Percentiles rank a stretch among this genome's conserved stretches.
These are phyloP conservation scores for Cytospora piceae DNA, from an alignment of 2,329 filamentous ascomycete genomes.

Conservation along the genomic window DNA sequence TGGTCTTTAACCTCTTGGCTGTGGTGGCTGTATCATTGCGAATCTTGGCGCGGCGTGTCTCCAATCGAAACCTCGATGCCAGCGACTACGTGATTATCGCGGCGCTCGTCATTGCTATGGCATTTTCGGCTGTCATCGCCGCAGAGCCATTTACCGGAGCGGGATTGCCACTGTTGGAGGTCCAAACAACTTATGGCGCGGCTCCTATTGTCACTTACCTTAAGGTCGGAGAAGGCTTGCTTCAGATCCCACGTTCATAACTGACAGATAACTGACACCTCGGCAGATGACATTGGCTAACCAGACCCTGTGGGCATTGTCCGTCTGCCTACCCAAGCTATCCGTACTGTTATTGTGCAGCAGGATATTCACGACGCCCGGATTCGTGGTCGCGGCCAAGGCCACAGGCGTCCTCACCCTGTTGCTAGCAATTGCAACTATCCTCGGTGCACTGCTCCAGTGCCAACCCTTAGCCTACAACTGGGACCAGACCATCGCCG, in stretches of 20 bases:
- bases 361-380: slow-evolving; percentile 37
- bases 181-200: slow-evolving; percentile 28
- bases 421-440: slow-evolving; percentile 36
- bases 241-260: not conserved
- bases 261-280: slow-evolving; percentile 10
- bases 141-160: slow-evolving; percentile 33
- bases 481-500: slow-evolving; percentile 41
- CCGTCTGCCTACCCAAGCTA: slow-evolving; percentile 37
- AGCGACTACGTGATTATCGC: slow-evolving; percentile 36
- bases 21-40: slow-evolving; percentile 32
- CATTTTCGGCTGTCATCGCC: slow-evolving; percentile 30
- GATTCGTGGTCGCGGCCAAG: slow-evolving; percentile 34
- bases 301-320: slow-evolving; percentile 40
- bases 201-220: slow-evolving; percentile 28
- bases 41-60: slow-evolving; percentile 34
- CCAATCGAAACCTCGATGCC: slow-evolving; percentile 33
- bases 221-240: slow-evolving; percentile 6
- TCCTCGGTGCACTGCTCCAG: slow-evolving; percentile 40
- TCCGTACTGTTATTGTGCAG: slow-evolving; percentile 39
- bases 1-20: slow-evolving; percentile 33
- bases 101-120: slow-evolving; percentile 28
- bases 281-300: slow-evolving; percentile 29
- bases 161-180: slow-evolving; percentile 33
- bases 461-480: slow-evolving; percentile 43
- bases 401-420: slow-evolving; percentile 34